Evolutionary conservation across 2,329 filamentous ascomycete genomes (phyloP).

Genomic region (Alternaria postmessia): DNA sequence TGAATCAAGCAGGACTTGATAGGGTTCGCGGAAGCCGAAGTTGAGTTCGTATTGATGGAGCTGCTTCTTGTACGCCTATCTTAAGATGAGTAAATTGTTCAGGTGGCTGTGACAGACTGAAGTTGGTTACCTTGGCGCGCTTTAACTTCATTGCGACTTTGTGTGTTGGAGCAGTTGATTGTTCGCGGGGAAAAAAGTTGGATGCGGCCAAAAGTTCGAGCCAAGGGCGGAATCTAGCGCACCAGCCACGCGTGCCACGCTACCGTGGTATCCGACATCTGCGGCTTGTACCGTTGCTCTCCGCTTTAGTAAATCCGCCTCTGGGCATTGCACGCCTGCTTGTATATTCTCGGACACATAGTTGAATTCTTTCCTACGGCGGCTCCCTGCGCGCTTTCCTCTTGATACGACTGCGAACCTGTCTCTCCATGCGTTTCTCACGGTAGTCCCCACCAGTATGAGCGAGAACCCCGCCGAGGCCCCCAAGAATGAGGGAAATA

Average conservation of each 20-base stretch:
- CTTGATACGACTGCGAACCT: constrained; percentile 4
- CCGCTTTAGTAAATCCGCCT: constrained; percentile 25
- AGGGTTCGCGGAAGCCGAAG: constrained; percentile 92
- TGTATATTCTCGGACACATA: constrained; percentile 18
- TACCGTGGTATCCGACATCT: constrained; percentile 18
- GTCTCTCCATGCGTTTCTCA: constrained; percentile 20
- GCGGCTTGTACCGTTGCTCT: constrained; percentile 24
- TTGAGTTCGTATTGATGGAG: constrained; percentile 90
- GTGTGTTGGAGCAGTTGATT: constrained; percentile 9
- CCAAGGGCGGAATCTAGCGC: constrained; percentile 11
- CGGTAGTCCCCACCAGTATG: constrained; percentile 34
- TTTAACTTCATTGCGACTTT: constrained; percentile 43
- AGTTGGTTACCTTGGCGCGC: constrained; percentile 35
- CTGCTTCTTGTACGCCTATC: constrained; percentile 84
- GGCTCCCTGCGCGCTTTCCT: background rate
- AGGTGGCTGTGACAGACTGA: too few relatives aligned
- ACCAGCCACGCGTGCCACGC: constrained; percentile 11
- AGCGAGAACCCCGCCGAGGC: constrained; percentile 41
- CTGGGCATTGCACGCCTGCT: constrained; percentile 13
- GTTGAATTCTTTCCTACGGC: background rate
- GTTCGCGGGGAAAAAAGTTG: constrained; percentile 20
- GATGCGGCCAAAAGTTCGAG: constrained; percentile 20
- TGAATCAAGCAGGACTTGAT: constrained; percentile 81
- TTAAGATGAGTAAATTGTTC: constrained; percentile 50
- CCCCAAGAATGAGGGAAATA: constrained; percentile 36